Percentiles rank a stretch among this genome's conserved stretches.
phyloP scores from a whole-genome alignment of 345 rosid species.

The Brassica cretica region DNA sequence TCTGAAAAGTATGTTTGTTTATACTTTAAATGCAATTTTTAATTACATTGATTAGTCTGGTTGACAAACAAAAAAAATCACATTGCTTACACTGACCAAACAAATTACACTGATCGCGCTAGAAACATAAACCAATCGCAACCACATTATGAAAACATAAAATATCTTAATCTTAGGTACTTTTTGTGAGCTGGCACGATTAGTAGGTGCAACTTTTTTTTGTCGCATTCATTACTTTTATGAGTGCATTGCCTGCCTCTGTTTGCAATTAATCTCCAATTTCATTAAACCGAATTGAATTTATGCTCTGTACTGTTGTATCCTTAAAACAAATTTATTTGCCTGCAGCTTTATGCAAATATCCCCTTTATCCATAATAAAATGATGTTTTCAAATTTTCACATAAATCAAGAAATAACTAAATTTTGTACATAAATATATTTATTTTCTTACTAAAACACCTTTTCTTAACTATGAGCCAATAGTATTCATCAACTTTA shows the following conservation, averaged over 20 bases:
- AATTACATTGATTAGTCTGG: not conserved
- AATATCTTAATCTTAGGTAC: slow-evolving; percentile 7
- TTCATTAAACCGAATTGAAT: slow-evolving; percentile 3
- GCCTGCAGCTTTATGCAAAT: not conserved
- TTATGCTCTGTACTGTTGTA: not conserved
- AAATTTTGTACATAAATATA: not conserved
- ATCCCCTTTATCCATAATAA: not conserved
- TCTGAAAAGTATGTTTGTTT: not conserved
- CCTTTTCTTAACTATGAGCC: not conserved
- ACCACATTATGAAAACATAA: not conserved
- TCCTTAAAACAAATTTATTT: not conserved
- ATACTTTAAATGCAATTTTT: not conserved
- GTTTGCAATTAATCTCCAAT: not conserved
- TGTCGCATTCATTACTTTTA: not conserved
- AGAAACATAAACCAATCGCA: slow-evolving; percentile 7
- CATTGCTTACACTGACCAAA: slow-evolving; percentile 26
- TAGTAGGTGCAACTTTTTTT: slow-evolving; percentile 6
- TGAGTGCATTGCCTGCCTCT: not conserved
- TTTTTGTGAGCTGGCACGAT: slow-evolving; percentile 35
- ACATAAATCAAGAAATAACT: not conserved
- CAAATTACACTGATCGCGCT: slow-evolving; percentile 20
- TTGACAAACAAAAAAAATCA: slow-evolving; percentile 15
- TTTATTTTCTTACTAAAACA: not conserved
- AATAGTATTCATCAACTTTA: not conserved
- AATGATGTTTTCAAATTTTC: not conserved